A percentile compares a stretch with the other conserved stretches of the same genome.
phyloP scores from a whole-genome alignment of 805 yeast species.

The Candida easanensis region DNA sequence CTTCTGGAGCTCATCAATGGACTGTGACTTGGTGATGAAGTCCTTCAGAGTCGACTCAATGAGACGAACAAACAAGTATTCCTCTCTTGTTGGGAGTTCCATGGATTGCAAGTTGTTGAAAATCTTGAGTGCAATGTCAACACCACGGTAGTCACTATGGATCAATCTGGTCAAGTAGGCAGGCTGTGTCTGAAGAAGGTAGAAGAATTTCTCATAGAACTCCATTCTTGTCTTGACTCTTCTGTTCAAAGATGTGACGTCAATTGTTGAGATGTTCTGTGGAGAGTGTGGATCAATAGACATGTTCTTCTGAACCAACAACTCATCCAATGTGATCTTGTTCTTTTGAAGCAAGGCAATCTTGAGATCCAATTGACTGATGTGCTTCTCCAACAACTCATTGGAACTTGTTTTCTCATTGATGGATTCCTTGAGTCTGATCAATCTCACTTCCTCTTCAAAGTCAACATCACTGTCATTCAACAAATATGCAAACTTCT shows the following conservation, averaged over 20 bases:
- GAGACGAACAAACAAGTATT: slow-evolving; percentile 24
- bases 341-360: slow-evolving; percentile 75
- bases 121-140: slow-evolving; percentile 27
- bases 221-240: slow-evolving; percentile 51
- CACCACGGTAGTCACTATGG: slow-evolving; percentile 30
- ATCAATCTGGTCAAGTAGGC: slow-evolving; percentile 61
- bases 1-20: slow-evolving; percentile 24
- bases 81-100: slow-evolving; percentile 29
- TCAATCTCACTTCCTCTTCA: slow-evolving; percentile 69
- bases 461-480: slow-evolving; percentile 72
- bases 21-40: slow-evolving; percentile 33
- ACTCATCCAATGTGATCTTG: slow-evolving; percentile 73
- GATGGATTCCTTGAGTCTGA: slow-evolving; percentile 64
- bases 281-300: slow-evolving; percentile 4
- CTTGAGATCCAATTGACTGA: slow-evolving; percentile 76
- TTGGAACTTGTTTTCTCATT: slow-evolving; percentile 67
- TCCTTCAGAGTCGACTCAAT: slow-evolving; percentile 32
- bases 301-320: slow-evolving; percentile 42
- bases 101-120: slow-evolving; percentile 24
- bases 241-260: slow-evolving; percentile 28
- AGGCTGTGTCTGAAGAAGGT: slow-evolving; percentile 81
- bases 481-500: slow-evolving; percentile 71
- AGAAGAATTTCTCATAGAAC: slow-evolving; percentile 74
- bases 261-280: slow-evolving; percentile 17
- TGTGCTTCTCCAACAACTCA: slow-evolving; percentile 67